Evolutionary conservation across 2,329 filamentous ascomycete species (phyloP), one percentile per base, ranked within the genome.

Genomic region (Epichloe gansuensis): DNA sequence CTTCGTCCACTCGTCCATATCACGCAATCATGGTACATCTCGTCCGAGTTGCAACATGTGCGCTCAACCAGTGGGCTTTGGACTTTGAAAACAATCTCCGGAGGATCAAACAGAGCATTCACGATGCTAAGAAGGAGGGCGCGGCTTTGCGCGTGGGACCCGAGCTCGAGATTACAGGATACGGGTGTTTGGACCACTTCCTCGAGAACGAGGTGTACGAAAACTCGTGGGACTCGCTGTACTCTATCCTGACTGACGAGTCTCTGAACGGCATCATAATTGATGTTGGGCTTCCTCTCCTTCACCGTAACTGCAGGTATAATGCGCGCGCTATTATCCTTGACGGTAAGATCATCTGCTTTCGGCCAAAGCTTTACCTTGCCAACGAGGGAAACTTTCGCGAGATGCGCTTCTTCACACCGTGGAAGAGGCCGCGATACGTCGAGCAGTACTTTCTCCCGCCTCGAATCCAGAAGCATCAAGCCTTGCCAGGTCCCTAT

Each of bases 301-400:
- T 81, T 49, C 68, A 71, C 52, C 59, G 69, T 12, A 57, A 52
- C 47, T 52, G 48, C 41, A 55, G 52, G 42, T 58, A 52, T 23
- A 58, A 58, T 35, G 47, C 50, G 17, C 56, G 56, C 4, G 54
- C 54, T 5, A 54, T 57, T 7, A 51, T 65, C 48, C 61, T 66
- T 3, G 78, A 90, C 58, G 76, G 80, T 49, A 81, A 83, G 67
- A 82, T 91, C 21, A 68, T 90, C 17, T 72, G 85, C 54, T 84
- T 93, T 53, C 49, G 52, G 44, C 60, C 61, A 31, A 63, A 63
- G 53, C 62, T 65, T 55, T 57, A 56, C 6, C 63, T 69, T 15
- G 67, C 67, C 52, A 67, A 67, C 35, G 66, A 69, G 50, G 67
- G 67, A 5, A 57, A 65, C 21, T 69, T 66, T 53, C 61, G 67